Evolutionary conservation across 1,139 yeast species (phyloP).

Genomic region (Pichiaceae sp.): DNA sequence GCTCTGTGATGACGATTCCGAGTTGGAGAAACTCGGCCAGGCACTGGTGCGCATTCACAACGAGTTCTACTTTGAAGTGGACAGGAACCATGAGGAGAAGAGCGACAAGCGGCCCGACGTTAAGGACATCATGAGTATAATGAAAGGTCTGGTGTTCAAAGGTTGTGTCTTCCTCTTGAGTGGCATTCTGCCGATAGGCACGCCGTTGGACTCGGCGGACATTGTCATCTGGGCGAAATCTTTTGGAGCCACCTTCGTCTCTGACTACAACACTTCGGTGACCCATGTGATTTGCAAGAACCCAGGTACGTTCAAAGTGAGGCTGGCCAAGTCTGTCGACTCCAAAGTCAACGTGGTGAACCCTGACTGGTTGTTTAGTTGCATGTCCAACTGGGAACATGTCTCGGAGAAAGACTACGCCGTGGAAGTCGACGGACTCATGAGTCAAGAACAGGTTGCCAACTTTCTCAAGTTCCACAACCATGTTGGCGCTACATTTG

Average conservation of each 20-base stretch:
- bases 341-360: conserved; percentile 74
- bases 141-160: conserved; percentile 60
- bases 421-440: conserved; percentile 38
- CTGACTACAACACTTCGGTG: conserved; percentile 63
- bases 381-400: conserved; percentile 70
- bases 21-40: conserved; percentile 53
- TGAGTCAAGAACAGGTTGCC: conserved; percentile 35
- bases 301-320: conserved; percentile 71
- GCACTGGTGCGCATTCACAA: conserved; percentile 59
- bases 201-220: conserved; percentile 62
- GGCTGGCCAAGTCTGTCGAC: conserved; percentile 55
- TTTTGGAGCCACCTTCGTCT: conserved; percentile 82
- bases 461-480: conserved; percentile 30
- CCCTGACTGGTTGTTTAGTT: conserved; percentile 88
- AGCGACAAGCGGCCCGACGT: conserved; percentile 39
- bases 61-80: conserved; percentile 50
- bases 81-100: conserved; percentile 16
- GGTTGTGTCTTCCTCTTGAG: conserved; percentile 73
- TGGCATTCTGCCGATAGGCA: conserved; percentile 78
- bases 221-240: conserved; percentile 88
- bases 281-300: conserved; percentile 85
- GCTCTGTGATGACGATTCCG: conserved; percentile 74
- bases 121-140: conserved; percentile 57
- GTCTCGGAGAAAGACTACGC: conserved; percentile 57
- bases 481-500: conserved; percentile 10